Evolutionary conservation across 192 early-diverging fungal genomes (phyloP).

Genomic region (Coemansia reversa): DNA sequence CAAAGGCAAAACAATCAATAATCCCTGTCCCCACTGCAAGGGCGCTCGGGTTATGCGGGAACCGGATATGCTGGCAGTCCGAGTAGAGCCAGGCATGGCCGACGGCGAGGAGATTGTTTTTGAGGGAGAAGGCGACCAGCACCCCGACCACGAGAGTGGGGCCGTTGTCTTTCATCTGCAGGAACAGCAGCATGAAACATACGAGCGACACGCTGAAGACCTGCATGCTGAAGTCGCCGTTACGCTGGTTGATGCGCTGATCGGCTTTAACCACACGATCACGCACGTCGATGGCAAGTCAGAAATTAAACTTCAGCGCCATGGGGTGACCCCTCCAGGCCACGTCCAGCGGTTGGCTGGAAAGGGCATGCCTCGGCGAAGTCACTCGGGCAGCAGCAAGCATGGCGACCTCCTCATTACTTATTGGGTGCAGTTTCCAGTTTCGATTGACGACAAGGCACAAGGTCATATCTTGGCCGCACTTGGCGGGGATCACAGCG

Average conservation of each 20-base stretch:
- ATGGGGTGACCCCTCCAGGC: constrained; percentile 62
- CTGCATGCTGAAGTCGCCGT: constrained; percentile 77
- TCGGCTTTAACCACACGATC: constrained; percentile 75
- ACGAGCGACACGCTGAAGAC: constrained; percentile 72
- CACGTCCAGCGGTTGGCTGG: constrained; percentile 77
- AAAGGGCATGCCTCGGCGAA: constrained; percentile 82
- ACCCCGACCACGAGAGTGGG: constrained; percentile 85
- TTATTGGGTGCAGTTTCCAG: constrained; percentile 83
- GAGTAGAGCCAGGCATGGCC: constrained; percentile 80
- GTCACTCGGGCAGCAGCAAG: constrained; percentile 4
- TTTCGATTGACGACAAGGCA: constrained; percentile 10
- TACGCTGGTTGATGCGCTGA: constrained; percentile 71
- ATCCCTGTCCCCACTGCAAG: constrained; percentile 77
- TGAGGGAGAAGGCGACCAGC: constrained; percentile 89
- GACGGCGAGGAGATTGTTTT: constrained; percentile 73
- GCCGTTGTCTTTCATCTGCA: constrained; percentile 78
- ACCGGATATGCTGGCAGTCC: constrained; percentile 73
- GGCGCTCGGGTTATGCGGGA: constrained; percentile 86
- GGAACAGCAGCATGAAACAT: constrained; percentile 69
- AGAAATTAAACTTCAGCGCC: constrained; percentile 58
- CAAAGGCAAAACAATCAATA: constrained; percentile 80
- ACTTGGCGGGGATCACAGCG: constrained; percentile 11
- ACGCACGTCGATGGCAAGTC: constrained; percentile 78
- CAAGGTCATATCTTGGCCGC: constrained; percentile 12
- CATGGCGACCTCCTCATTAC: constrained; percentile 79